Evolutionary conservation across 306 rosid genomes (phyloP).

Genomic region (Cicer yamashitae): DNA sequence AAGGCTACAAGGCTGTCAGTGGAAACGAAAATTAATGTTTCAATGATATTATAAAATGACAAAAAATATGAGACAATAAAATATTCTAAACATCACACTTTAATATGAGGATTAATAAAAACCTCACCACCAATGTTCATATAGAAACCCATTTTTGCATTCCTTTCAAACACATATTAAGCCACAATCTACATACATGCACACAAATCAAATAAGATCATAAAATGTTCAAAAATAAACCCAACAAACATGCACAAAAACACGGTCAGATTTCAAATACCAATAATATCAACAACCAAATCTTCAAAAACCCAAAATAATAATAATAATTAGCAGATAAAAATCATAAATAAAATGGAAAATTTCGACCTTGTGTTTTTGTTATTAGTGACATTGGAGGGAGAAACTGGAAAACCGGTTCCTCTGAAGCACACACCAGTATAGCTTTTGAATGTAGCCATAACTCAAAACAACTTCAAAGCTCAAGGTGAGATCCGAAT

Average conservation of each 20-base stretch:
- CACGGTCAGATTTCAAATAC: not conserved
- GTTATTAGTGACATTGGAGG: conserved; percentile 44
- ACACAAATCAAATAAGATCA: not conserved
- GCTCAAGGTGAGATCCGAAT: not conserved
- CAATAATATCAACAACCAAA: not conserved
- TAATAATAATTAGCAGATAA: no score
- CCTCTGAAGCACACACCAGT: conserved; percentile 48
- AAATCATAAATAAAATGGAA: not conserved
- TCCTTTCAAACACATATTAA: not conserved
- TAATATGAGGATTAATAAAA: not conserved
- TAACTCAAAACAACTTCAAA: conserved; percentile 2
- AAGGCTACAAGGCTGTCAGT: no score
- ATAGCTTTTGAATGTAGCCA: conserved; percentile 60
- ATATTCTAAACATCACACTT: no score
- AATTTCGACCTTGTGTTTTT: conserved; percentile 40
- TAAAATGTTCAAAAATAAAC: not conserved
- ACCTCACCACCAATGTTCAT: not conserved
- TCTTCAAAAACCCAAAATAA: not conserved
- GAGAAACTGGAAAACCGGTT: conserved; percentile 55
- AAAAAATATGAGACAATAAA: no score
- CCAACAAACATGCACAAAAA: conserved; percentile 9
- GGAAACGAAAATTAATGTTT: no score
- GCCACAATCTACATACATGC: not conserved
- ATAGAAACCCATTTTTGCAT: not conserved
- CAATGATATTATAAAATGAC: no score